Evolutionary conservation across 2,329 filamentous ascomycete species (phyloP), one percentile per base, ranked within the genome.

Genomic region (Dothideomycetidae sp.): DNA sequence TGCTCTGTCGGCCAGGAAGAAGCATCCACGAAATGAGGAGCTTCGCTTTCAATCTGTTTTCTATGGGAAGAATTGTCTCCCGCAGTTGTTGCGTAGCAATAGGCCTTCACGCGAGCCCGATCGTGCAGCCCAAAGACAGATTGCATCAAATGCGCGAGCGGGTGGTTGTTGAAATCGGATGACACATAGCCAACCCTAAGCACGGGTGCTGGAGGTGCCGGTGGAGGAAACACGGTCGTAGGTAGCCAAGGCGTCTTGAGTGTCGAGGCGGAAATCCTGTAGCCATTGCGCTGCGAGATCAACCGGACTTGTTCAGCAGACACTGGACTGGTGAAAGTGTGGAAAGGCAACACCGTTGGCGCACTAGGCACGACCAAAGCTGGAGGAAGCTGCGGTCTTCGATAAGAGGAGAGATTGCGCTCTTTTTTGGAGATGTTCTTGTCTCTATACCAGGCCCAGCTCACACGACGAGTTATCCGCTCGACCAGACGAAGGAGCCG

Each of bases 101-200:
- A 85, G 0, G 90, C 88, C 48, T 79, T 81, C 11, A 83, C 81
- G 16, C 78, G 74, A 15, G 56, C 59, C 0, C 68, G 68, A 49
- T 93, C 67, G 53, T 98, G 90, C 41, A 96, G 68, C 0, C 90
- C 90, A 59, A 98, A 98, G 4, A 96, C 86, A 1, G 90, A 96
- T 61, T 98, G 90, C 90, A 98, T 98, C 39, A 98, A 59, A 61
- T 98, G 90, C 15, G 90, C 90, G 21, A 98, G 64, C 3, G 90
- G 90, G 54, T 98, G 90, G 50, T 98, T 98, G 54, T 98, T 98
- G 61, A 98, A 98, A 59, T 98, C 90, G 0, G 90, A 96, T 3
- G 90, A 96, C 26, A 98, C 77, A 56, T 98, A 98, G 32, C 90
- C 90, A 42, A 98, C 75, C 47, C 84, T 88, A n/a, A 98, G 67